These are phyloP conservation scores for Eucalyptus erythrocorys DNA, from an alignment of 345 rosid genomes.

Conservation along the genomic window DNA sequence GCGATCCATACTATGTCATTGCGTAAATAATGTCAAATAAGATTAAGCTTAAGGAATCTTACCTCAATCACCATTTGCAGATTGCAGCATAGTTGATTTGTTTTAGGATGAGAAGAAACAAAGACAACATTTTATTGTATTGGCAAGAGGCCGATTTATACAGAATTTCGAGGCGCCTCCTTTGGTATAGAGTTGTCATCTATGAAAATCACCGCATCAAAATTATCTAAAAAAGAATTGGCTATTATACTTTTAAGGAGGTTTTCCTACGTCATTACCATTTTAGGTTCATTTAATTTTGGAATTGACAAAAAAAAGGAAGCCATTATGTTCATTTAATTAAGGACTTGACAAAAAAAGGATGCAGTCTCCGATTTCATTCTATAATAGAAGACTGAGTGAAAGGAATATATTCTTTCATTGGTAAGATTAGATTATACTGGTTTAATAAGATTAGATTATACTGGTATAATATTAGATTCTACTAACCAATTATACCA, in stretches of 20 bases:
- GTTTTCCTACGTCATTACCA: background rate
- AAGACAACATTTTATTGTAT: background rate
- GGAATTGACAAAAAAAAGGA: too few relatives aligned
- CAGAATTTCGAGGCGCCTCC: background rate
- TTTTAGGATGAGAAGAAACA: background rate
- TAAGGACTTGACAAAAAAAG: too few relatives aligned
- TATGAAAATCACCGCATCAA: background rate
- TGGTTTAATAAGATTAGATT: too few relatives aligned
- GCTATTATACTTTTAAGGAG: background rate
- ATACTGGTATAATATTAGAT: too few relatives aligned
- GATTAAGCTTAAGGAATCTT: background rate
- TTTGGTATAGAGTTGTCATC: background rate
- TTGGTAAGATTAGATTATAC: background rate
- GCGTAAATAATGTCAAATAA: background rate
- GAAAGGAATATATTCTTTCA: background rate
- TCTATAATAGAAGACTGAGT: background rate
- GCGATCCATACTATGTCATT: background rate
- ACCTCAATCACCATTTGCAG: background rate
- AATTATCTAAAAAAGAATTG: background rate
- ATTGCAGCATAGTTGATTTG: background rate
- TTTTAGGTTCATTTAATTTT: background rate
- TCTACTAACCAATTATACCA: background rate
- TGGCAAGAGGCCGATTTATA: background rate
- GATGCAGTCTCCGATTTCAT: background rate
- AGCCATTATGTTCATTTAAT: too few relatives aligned